These are phyloP conservation scores for Paulinella micropora DNA, from an alignment of 78 protist genomes.

Conservation along the genomic window DNA sequence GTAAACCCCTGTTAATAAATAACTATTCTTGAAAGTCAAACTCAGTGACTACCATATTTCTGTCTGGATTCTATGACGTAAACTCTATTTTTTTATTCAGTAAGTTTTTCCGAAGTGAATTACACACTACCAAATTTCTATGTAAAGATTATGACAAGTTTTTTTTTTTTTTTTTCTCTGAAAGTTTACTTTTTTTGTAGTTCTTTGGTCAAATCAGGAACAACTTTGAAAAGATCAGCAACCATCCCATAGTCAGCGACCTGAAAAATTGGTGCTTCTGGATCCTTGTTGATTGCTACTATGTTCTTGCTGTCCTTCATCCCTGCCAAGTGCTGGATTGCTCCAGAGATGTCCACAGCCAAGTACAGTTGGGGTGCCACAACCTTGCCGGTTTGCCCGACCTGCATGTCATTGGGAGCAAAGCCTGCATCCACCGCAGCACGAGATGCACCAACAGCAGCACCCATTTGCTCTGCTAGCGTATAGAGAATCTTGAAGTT, in stretches of 20 bases:
- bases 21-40: too few relatives aligned
- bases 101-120: too few relatives aligned
- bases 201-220: too few relatives aligned
- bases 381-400: conserved; percentile 91
- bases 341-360: conserved; percentile 91
- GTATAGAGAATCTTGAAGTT: conserved; percentile 75
- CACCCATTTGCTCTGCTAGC: conserved; percentile 77
- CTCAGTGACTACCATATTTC: too few relatives aligned
- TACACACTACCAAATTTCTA: too few relatives aligned
- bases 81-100: too few relatives aligned
- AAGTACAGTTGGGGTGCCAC: conserved; percentile 94
- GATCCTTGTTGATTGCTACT: conserved; percentile 74
- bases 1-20: too few relatives aligned
- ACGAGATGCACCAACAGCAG: conserved; percentile 89
- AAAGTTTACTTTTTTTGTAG: too few relatives aligned
- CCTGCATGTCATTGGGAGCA: conserved; percentile 72
- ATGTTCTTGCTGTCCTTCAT: conserved; percentile 93
- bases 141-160: too few relatives aligned
- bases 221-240: conserved; percentile 61
- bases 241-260: conserved; percentile 77
- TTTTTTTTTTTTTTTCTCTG: too few relatives aligned
- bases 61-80: too few relatives aligned
- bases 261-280: conserved; percentile 10
- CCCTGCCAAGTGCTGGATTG: conserved; percentile 80
- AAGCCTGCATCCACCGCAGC: conserved; percentile 93